A percentile compares a stretch with the other conserved stretches of the same genome.
phyloP scores from a whole-genome alignment of 345 rosid genomes.

The Kernera saxatilis region DNA sequence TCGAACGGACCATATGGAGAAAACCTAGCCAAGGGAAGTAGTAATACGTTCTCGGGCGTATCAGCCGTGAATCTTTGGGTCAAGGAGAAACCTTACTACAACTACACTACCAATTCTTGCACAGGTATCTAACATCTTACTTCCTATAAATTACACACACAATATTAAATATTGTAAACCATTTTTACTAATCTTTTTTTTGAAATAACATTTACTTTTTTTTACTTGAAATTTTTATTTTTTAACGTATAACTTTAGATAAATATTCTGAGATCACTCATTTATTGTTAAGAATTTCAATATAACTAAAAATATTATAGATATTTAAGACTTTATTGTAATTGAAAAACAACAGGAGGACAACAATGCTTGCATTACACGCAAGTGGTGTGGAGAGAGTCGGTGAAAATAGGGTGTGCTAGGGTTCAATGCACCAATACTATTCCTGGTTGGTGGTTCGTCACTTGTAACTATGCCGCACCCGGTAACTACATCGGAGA shows the following conservation, averaged over 20 bases:
- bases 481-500: slow-evolving; percentile 43
- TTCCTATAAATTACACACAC: background rate
- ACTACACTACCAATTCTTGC: slow-evolving; percentile 40
- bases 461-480: slow-evolving; percentile 51
- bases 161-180: too few relatives aligned
- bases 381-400: slow-evolving; percentile 62
- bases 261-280: background rate
- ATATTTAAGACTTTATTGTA: background rate
- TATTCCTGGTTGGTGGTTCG: slow-evolving; percentile 48
- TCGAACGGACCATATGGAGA: slow-evolving; percentile 54
- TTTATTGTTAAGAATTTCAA: background rate
- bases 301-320: background rate
- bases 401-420: slow-evolving; percentile 56
- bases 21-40: slow-evolving; percentile 53
- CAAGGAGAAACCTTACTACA: slow-evolving; percentile 42
- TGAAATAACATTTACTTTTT: background rate
- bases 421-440: slow-evolving; percentile 45
- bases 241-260: background rate
- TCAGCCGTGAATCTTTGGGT: slow-evolving; percentile 56
- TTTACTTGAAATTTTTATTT: background rate
- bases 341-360: slow-evolving; percentile 10
- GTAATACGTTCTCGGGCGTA: slow-evolving; percentile 19
- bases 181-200: too few relatives aligned
- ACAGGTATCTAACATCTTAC: background rate
- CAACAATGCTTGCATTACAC: slow-evolving; percentile 59